phyloP scores from a whole-genome alignment of 805 yeast genomes.

The Nakazawaea laoshanensis region DNA sequence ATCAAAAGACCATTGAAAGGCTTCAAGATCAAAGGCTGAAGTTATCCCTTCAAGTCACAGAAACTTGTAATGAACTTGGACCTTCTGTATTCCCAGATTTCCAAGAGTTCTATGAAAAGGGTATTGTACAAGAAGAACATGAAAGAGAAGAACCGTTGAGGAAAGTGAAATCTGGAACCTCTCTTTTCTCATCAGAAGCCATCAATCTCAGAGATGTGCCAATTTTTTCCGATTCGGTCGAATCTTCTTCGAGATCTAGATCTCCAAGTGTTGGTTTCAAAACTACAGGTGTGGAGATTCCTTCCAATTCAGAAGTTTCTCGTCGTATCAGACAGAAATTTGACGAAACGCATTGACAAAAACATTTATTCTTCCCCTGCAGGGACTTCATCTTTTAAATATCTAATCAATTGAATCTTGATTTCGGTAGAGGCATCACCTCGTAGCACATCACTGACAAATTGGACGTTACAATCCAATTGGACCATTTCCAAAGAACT shows the following conservation, averaged over 20 bases:
- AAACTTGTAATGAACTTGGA: conserved; percentile 72
- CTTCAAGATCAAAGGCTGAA: conserved; percentile 54
- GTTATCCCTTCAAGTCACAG: conserved; percentile 68
- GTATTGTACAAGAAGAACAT: conserved; percentile 12
- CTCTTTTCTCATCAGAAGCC: conserved; percentile 4
- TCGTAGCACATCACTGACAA: conserved; percentile 70
- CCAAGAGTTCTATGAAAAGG: conserved; percentile 20
- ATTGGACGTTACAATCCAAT: conserved; percentile 75
- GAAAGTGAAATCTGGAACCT: conserved; percentile 3
- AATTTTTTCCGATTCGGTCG: conserved; percentile 20
- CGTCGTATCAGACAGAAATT: conserved; percentile 6
- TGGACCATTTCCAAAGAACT: conserved; percentile 97
- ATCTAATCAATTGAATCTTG: conserved; percentile 57
- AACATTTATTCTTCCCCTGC: conserved; percentile 71
- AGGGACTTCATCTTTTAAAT: conserved; percentile 90
- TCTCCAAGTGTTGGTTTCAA: neutral
- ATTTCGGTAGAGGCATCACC: conserved; percentile 83
- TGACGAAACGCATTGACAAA: neutral
- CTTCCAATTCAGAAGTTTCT: neutral
- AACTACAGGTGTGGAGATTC: neutral
- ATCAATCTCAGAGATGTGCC: conserved; percentile 21
- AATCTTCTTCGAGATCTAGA: conserved; percentile 1
- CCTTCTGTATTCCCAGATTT: conserved; percentile 84
- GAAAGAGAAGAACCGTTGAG: conserved; percentile 9
- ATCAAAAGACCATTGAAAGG: conserved; percentile 44